Evolutionary conservation across 345 rosid species (phyloP).

Genomic region (Gossypioides kirkii): DNA sequence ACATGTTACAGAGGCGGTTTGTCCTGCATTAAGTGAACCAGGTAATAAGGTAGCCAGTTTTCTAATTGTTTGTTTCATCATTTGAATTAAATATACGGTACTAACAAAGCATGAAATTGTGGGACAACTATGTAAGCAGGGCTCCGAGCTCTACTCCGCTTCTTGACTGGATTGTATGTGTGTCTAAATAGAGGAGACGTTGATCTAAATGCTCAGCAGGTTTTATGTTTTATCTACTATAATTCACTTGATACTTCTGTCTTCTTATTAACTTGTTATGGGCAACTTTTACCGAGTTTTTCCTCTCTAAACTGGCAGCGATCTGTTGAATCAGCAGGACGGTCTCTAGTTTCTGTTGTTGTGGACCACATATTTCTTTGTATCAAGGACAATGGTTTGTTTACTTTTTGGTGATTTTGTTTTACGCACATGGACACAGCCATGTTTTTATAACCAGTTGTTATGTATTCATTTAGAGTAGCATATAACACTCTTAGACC

Average conservation of each 20-base stretch:
- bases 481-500: not conserved
- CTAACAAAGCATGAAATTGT: slow-evolving; percentile 8
- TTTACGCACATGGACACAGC: not conserved
- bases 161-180: slow-evolving; percentile 83
- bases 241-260: not conserved
- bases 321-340: slow-evolving; percentile 90
- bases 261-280: not conserved
- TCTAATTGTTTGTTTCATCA: not conserved
- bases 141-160: slow-evolving; percentile 95
- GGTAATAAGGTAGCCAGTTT: slow-evolving; percentile 38
- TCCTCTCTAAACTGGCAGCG: slow-evolving; percentile 37
- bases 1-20: slow-evolving; percentile 90
- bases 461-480: not conserved
- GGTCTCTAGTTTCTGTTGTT: slow-evolving; percentile 75
- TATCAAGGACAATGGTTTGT: slow-evolving; percentile 92
- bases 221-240: slow-evolving; percentile 18
- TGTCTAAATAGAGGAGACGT: slow-evolving; percentile 95
- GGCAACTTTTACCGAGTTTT: slow-evolving; percentile 10
- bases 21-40: slow-evolving; percentile 98
- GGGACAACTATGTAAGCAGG: slow-evolving; percentile 43
- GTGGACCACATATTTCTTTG: slow-evolving; percentile 97
- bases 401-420: slow-evolving; percentile 4
- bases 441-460: not conserved
- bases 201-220: slow-evolving; percentile 86
- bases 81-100: slow-evolving; percentile 4